phyloP scores from a whole-genome alignment of 2,329 filamentous ascomycete genomes.

The Aspergillus uvarum region DNA sequence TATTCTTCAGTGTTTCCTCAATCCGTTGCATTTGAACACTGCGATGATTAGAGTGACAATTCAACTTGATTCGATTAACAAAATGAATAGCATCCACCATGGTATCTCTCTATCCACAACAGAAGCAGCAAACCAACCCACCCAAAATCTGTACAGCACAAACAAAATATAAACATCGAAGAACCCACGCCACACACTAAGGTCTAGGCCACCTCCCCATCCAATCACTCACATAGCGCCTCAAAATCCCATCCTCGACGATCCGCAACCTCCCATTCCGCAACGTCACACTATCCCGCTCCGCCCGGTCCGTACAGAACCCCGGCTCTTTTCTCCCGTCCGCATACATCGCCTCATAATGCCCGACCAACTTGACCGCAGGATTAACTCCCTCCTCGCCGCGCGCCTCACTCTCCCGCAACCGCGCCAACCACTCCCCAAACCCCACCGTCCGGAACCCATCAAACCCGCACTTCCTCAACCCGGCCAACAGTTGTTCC shows the following conservation, averaged over 20 bases:
- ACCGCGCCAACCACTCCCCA: conserved; percentile 33
- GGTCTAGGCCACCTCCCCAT: conserved; percentile 24
- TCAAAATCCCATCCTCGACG: conserved; percentile 33
- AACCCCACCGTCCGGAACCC: conserved; percentile 36
- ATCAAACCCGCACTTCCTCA: conserved; percentile 32
- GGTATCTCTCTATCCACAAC: no score
- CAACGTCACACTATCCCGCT: conserved; percentile 30
- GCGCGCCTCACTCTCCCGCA: conserved; percentile 29
- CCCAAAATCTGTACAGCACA: neutral
- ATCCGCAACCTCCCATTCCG: conserved; percentile 28
- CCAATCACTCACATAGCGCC: conserved; percentile 32
- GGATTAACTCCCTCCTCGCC: conserved; percentile 33
- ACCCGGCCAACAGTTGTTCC: conserved; percentile 30
- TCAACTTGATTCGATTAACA: no score
- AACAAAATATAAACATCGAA: neutral
- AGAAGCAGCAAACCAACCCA: no score
- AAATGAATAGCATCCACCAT: no score
- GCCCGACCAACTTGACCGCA: conserved; percentile 33
- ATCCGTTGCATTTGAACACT: no score
- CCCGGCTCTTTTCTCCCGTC: conserved; percentile 3
- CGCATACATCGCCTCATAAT: conserved; percentile 31
- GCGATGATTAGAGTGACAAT: no score
- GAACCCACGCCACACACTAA: neutral
- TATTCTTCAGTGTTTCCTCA: no score
- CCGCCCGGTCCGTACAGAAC: conserved; percentile 30